Conservation (phyloP, 208 protist genomes). For the Trypanosoma theileri region DNA sequence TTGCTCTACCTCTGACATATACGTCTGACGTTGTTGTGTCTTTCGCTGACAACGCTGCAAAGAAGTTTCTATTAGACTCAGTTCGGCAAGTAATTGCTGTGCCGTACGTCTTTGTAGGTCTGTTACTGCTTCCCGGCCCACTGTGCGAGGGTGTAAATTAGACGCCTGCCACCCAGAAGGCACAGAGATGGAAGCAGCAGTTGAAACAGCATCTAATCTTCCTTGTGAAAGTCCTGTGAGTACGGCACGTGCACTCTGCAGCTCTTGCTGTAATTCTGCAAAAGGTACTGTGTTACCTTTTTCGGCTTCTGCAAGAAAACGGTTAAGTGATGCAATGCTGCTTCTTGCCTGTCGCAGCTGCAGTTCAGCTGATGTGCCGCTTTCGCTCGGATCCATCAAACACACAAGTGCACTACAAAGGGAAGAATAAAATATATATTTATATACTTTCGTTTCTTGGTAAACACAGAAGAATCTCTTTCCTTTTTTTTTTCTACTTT, state of each 20-base stretch:
- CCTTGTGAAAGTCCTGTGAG: conserved; percentile 40
- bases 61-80: conserved; percentile 50
- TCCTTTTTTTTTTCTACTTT: no score
- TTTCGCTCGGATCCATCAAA: neutral
- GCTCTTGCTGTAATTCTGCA: conserved; percentile 19
- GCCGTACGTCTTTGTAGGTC: conserved; percentile 63
- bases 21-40: conserved; percentile 33
- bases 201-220: neutral
- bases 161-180: neutral
- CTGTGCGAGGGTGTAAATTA: conserved; percentile 1
- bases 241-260: conserved; percentile 24
- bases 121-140: conserved; percentile 27
- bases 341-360: conserved; percentile 55
- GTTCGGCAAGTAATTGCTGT: conserved; percentile 62
- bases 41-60: conserved; percentile 46
- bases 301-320: conserved; percentile 46
- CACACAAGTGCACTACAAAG: neutral
- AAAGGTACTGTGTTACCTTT: conserved; percentile 36
- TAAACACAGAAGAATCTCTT: no score
- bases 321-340: conserved; percentile 34
- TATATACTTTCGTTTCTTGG: no score
- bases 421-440: neutral
- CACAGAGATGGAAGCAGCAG: neutral
- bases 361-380: conserved; percentile 33
- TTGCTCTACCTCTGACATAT: conserved; percentile 42